Evolutionary conservation across 805 yeast species (phyloP).

Genomic region (Grigorovia yakushimaensis): DNA sequence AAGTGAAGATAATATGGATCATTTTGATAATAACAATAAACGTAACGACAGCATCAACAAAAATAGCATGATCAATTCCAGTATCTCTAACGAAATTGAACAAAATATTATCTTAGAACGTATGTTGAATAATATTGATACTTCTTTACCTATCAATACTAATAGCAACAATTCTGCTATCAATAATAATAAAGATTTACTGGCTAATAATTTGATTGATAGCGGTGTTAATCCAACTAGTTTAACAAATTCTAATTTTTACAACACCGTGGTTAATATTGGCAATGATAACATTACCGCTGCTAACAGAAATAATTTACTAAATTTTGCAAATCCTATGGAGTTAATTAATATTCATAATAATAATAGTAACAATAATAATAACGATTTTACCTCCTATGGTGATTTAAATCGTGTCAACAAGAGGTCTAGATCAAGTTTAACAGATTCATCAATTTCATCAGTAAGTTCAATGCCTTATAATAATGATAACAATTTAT

Average conservation of each 20-base stretch:
- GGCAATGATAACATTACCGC: neutral
- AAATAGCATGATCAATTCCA: no score
- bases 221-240: no score
- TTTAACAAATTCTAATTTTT: no score
- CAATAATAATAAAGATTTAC: no score
- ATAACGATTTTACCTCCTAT: neutral
- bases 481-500: neutral
- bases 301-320: neutral
- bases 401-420: no score
- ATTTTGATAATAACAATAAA: conserved; percentile 9
- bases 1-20: conserved; percentile 34
- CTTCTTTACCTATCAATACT: neutral
- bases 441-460: neutral
- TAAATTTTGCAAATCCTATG: neutral
- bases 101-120: neutral
- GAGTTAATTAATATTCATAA: neutral
- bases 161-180: neutral
- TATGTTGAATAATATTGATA: neutral
- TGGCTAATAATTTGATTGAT: no score
- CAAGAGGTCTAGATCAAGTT: neutral
- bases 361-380: neutral
- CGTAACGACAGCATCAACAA: neutral
- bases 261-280: no score
- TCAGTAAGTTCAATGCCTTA: neutral
- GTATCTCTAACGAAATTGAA: neutral